These are phyloP conservation scores for Chrysanthemum makinoi DNA, from an alignment of 129 eudicot species.

Conservation along the genomic window DNA sequence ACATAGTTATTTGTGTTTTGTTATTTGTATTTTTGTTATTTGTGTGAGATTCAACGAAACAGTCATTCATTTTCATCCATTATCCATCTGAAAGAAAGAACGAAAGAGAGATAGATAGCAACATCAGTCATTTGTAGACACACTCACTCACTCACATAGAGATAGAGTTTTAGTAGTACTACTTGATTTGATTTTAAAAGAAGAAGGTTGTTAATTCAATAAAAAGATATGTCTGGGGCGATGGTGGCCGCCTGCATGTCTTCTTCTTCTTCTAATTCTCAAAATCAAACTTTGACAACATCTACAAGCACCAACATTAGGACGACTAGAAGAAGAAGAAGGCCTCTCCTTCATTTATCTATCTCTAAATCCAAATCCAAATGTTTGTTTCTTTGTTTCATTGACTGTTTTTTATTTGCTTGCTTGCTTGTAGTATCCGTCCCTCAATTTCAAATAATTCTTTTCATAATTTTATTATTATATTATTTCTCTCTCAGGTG, in stretches of 20 bases:
- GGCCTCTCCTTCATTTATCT: not conserved
- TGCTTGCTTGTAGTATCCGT: too few relatives aligned
- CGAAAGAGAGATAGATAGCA: too few relatives aligned
- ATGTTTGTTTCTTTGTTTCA: too few relatives aligned
- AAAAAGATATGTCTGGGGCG: too few relatives aligned
- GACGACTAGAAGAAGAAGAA: not conserved
- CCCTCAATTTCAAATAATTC: not conserved
- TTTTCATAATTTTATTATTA: not conserved
- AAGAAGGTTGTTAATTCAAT: too few relatives aligned
- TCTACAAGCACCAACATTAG: not conserved
- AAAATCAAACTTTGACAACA: not conserved
- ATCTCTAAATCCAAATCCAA: not conserved
- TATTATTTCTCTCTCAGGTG: too few relatives aligned
- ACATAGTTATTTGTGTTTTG: not conserved
- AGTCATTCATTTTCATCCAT: too few relatives aligned
- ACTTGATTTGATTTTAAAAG: not conserved
- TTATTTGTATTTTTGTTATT: conserved; percentile 4
- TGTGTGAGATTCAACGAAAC: too few relatives aligned
- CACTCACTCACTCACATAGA: too few relatives aligned
- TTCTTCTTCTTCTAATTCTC: conserved; percentile 10
- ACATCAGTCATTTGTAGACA: too few relatives aligned
- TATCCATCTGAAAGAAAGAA: too few relatives aligned
- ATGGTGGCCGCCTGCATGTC: conserved; percentile 64
- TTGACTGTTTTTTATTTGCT: too few relatives aligned
- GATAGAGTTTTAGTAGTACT: not conserved